phyloP scores from a whole-genome alignment of 371 early-diverging fungal genomes.

The Rhizopus microsporus region DNA sequence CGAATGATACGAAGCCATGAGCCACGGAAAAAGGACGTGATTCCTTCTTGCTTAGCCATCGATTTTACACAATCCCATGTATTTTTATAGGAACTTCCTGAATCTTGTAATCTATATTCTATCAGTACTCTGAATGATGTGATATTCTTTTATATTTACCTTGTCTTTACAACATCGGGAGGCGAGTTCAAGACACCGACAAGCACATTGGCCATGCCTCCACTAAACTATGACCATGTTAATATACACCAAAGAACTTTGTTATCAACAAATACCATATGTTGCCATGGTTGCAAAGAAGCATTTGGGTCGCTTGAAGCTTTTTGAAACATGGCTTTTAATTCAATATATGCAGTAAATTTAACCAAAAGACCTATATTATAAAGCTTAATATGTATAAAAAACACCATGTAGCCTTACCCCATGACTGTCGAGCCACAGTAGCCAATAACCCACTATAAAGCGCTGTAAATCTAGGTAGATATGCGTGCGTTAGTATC shows the following conservation, averaged over 20 bases:
- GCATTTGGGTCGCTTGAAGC: conserved; percentile 26
- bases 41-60: conserved; percentile 47
- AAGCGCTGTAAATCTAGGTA: conserved; percentile 40
- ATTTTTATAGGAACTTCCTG: conserved; percentile 32
- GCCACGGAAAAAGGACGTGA: conserved; percentile 48
- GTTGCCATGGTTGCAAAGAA: conserved; percentile 45
- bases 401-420: conserved; percentile 13
- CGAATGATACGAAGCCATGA: conserved; percentile 52
- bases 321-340: conserved; percentile 45
- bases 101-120: conserved; percentile 52
- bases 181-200: conserved; percentile 55
- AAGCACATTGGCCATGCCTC: conserved; percentile 52
- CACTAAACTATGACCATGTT: conserved; percentile 30
- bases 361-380: conserved; percentile 50
- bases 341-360: conserved; percentile 48
- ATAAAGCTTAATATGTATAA: neutral
- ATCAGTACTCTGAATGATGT: neutral
- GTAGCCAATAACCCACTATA: conserved; percentile 55
- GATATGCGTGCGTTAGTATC: neutral
- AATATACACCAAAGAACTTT: neutral
- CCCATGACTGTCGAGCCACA: conserved; percentile 52
- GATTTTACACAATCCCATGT: conserved; percentile 47
- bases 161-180: conserved; percentile 51
- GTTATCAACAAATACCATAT: conserved; percentile 33
- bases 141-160: conserved; percentile 13